A percentile compares a stretch with the other conserved stretches of the same genome.
These are phyloP conservation scores for Lepidium aucheri DNA, from an alignment of 345 rosid genomes.

Conservation along the genomic window DNA sequence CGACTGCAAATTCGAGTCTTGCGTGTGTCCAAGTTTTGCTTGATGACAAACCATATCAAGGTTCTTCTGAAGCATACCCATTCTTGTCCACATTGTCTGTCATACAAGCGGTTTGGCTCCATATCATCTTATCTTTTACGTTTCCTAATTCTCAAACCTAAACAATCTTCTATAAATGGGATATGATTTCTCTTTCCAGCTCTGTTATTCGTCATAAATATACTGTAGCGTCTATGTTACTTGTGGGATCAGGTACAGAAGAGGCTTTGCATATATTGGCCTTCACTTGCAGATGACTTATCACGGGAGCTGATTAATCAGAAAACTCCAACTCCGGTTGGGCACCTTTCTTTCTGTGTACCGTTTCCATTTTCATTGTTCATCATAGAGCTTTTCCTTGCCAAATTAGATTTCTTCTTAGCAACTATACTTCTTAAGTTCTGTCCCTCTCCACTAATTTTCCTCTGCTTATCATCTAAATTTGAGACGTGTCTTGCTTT, in stretches of 20 bases:
- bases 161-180: not conserved
- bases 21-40: slow-evolving; percentile 85
- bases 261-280: slow-evolving; percentile 58
- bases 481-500: not conserved
- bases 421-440: not conserved
- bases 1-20: slow-evolving; percentile 72
- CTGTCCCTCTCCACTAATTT: not conserved
- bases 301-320: slow-evolving; percentile 46
- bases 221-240: not conserved
- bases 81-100: slow-evolving; percentile 86
- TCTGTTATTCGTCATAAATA: not conserved
- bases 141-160: not conserved
- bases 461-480: not conserved
- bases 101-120: slow-evolving; percentile 50
- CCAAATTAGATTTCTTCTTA: not conserved
- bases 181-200: not conserved
- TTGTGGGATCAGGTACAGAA: slow-evolving; percentile 55
- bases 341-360: slow-evolving; percentile 3
- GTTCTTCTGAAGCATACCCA: slow-evolving; percentile 66
- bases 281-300: slow-evolving; percentile 56
- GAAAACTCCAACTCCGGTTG: slow-evolving; percentile 37
- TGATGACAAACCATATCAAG: slow-evolving; percentile 39
- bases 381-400: not conserved
- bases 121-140: not conserved
- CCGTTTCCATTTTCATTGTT: not conserved